These are phyloP conservation scores for Boletellus deceptivus DNA, from an alignment of 1,284 basidiomycete species.

Conservation along the genomic window DNA sequence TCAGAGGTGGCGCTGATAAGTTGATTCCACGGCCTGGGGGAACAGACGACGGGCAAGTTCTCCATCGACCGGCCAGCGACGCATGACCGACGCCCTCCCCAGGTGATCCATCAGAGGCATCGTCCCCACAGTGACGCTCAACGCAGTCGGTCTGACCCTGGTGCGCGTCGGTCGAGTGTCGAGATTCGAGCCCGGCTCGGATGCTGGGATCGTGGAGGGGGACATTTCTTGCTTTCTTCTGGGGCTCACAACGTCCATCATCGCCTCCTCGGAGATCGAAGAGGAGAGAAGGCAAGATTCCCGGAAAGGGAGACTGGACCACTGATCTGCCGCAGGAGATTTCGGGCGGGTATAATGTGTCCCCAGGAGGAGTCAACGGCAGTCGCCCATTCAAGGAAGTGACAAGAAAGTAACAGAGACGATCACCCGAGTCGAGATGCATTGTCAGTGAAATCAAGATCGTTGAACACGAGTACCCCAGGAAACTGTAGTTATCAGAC, in stretches of 20 bases:
- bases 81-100: slow-evolving; percentile 1
- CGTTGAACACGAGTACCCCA: slow-evolving; percentile 6
- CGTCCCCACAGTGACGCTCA: slow-evolving; percentile 4
- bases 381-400: slow-evolving; percentile 17
- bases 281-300: slow-evolving; percentile 9
- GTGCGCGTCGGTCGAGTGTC: not conserved
- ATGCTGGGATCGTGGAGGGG: slow-evolving; percentile 14
- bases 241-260: slow-evolving; percentile 9
- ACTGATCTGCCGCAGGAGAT: slow-evolving; percentile 24
- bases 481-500: slow-evolving; percentile 1
- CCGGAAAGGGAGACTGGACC: slow-evolving; percentile 16
- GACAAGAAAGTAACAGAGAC: slow-evolving; percentile 7
- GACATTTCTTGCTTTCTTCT: not conserved
- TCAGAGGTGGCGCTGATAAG: slow-evolving; percentile 20
- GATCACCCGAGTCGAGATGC: slow-evolving; percentile 5
- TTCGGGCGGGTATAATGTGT: slow-evolving; percentile 20
- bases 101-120: not conserved
- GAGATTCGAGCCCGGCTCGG: slow-evolving; percentile 10
- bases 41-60: slow-evolving; percentile 6
- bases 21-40: slow-evolving; percentile 15
- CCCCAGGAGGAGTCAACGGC: slow-evolving; percentile 13
- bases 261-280: slow-evolving; percentile 29
- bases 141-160: slow-evolving; percentile 21
- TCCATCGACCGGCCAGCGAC: too few species aligned
- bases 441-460: slow-evolving; percentile 2